Evolutionary conservation across 1,139 yeast species (phyloP), one percentile per base, ranked within the genome.

Genomic region (Candida buenavistaensis): DNA sequence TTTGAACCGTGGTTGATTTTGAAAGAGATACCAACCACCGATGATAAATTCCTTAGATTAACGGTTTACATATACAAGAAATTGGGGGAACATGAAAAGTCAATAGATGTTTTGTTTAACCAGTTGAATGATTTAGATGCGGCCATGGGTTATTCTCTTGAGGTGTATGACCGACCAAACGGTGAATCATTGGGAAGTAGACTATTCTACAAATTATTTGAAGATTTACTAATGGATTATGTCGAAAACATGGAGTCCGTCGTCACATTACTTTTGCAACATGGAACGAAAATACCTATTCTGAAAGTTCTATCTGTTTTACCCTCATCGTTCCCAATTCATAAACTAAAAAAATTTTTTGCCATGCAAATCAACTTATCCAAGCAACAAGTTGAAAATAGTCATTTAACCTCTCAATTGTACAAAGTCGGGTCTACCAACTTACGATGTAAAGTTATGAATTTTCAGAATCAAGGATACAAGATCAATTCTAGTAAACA

Each of bases 61-160:
- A 71, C 79, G 27, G 78, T 87, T 0, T 70, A 76, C 32, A 74
- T 90, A 2, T 68, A 82, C 38, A 72, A 73, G 27, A 69, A 77
- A 42, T 55, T 84, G 29, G 82, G 79, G 1, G 78, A 78, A 38
- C 88, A 87, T 50, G 71, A 72, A 10, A 73, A 78, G 33, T 82
- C 90, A 0, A 64, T 92, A 17, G 77, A 77, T 41, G 75, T 87
- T 2, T 68, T 80, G 29, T 79, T 77, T 37, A 70, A 72, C 38
- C 79, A 80, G 27, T 57, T 88, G 31, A 61, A 74, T 10, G 84
- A 83, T 50, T 70, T 77, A 37, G 62, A 62, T 15, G 64, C 67
- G 12, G 85, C 95, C 0, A 72, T 83, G 43, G 57, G 63, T 31
- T 81, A 86, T 51, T 80, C 94, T 46, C 57, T 76, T 1, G 71